These are phyloP conservation scores for Chlorella sp. DNA, from an alignment of 139 green algal species.

Conservation along the genomic window DNA sequence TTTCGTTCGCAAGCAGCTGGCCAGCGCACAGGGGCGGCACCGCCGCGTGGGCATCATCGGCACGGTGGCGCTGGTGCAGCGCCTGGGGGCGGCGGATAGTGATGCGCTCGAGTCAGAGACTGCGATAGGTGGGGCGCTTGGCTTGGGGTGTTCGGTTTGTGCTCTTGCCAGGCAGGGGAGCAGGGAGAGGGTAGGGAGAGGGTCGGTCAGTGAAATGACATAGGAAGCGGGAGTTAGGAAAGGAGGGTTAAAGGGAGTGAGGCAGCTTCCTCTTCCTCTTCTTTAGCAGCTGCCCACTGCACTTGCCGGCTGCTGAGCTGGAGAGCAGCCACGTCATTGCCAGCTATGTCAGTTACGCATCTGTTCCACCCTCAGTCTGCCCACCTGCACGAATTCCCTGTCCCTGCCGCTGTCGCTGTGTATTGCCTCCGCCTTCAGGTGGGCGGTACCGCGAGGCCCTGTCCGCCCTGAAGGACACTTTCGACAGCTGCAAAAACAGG, in stretches of 20 bases:
- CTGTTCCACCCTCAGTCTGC: neutral
- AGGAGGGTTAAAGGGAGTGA: neutral
- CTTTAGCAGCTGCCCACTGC: neutral
- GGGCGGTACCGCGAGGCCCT: constrained; percentile 44
- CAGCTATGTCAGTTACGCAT: no score
- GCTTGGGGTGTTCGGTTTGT: neutral
- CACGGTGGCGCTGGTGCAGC: constrained; percentile 47
- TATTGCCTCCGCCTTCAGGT: neutral
- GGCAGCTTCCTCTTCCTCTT: no score
- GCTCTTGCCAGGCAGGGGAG: neutral
- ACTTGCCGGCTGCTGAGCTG: no score
- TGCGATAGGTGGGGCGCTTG: neutral
- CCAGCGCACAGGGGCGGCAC: constrained; percentile 8
- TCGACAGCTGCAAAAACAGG: constrained; percentile 23
- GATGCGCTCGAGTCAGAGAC: neutral
- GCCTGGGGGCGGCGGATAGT: constrained; percentile 26
- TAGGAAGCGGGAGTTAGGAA: neutral
- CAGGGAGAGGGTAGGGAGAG: neutral
- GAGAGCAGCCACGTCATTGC: no score
- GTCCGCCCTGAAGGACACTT: constrained; percentile 33
- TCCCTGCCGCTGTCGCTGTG: neutral
- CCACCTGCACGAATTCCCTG: neutral
- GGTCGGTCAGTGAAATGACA: neutral
- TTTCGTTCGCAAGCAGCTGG: constrained; percentile 51
- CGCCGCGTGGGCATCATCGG: constrained; percentile 50